phyloP scores from a whole-genome alignment of 2,329 filamentous ascomycete genomes.

The Pyrenochaeta sp. region DNA sequence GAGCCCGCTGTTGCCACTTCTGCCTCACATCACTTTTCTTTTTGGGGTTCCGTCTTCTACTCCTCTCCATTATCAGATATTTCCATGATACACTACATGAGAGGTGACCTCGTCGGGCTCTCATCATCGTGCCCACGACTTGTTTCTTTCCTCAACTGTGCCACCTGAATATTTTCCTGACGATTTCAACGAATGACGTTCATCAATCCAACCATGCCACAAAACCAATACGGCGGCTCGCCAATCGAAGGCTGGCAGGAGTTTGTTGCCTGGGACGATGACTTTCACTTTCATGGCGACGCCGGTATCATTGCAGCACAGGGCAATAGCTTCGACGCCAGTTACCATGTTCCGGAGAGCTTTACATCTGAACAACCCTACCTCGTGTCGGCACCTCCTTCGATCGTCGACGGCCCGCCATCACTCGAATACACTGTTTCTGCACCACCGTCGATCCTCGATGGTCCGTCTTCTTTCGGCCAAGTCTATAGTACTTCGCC shows the following conservation, averaged over 20 bases:
- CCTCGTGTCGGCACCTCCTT: conserved; percentile 32
- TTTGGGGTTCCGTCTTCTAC: conserved; percentile 7
- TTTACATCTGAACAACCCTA: conserved; percentile 31
- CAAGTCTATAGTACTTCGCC: conserved; percentile 34
- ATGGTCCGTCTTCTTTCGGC: conserved; percentile 32
- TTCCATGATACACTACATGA: conserved; percentile 17
- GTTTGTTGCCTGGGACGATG: conserved; percentile 39
- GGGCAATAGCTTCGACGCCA: conserved; percentile 14
- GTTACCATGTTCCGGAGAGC: conserved; percentile 30
- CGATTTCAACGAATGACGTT: background rate
- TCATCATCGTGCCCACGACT: background rate
- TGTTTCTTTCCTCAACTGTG: background rate
- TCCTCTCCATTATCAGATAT: conserved; percentile 2
- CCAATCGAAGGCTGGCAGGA: conserved; percentile 39
- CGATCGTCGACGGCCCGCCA: conserved; percentile 32
- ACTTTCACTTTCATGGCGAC: conserved; percentile 37
- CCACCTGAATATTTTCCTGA: background rate
- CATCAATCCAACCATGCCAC: conserved; percentile 21
- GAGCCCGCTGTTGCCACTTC: conserved; percentile 3
- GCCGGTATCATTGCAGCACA: conserved; percentile 16
- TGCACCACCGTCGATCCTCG: conserved; percentile 38
- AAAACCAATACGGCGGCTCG: conserved; percentile 21
- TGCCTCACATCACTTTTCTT: conserved; percentile 7
- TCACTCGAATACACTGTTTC: conserved; percentile 41
- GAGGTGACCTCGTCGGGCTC: conserved; percentile 9